Percentiles rank a stretch among this genome's conserved stretches.
phyloP scores from a whole-genome alignment of 2,329 filamentous ascomycete genomes.

The Ceratocystis colombiana region DNA sequence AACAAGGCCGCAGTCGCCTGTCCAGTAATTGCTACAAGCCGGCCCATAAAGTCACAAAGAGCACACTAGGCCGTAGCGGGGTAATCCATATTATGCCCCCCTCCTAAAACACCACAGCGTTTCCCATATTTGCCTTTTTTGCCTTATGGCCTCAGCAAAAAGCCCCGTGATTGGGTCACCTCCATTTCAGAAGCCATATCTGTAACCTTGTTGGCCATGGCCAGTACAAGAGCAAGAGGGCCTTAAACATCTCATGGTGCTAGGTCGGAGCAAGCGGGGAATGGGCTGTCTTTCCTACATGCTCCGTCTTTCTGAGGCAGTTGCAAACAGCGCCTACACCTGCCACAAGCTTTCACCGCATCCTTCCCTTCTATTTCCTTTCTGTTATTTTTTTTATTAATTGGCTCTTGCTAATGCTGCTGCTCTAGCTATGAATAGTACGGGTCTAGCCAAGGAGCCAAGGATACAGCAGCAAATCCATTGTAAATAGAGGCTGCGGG shows the following conservation, averaged over 20 bases:
- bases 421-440: no score
- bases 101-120: neutral
- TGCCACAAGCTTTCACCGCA: slow-evolving; percentile 1
- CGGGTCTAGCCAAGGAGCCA: no score
- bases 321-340: slow-evolving; percentile 13
- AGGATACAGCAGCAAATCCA: no score
- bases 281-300: neutral
- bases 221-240: neutral
- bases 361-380: slow-evolving; percentile 1
- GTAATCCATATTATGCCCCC: neutral
- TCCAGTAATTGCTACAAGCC: slow-evolving; percentile 3
- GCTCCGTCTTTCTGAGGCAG: slow-evolving; percentile 3
- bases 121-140: neutral
- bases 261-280: neutral
- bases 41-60: neutral
- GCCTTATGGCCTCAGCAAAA: no score
- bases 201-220: neutral
- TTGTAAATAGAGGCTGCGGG: no score
- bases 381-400: neutral
- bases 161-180: neutral
- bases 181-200: neutral
- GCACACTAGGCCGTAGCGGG: neutral
- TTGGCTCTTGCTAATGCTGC: no score
- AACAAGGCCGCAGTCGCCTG: neutral
- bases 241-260: neutral